Conservation (phyloP, 106 monocot species). For the Dendrobium officinale region DNA sequence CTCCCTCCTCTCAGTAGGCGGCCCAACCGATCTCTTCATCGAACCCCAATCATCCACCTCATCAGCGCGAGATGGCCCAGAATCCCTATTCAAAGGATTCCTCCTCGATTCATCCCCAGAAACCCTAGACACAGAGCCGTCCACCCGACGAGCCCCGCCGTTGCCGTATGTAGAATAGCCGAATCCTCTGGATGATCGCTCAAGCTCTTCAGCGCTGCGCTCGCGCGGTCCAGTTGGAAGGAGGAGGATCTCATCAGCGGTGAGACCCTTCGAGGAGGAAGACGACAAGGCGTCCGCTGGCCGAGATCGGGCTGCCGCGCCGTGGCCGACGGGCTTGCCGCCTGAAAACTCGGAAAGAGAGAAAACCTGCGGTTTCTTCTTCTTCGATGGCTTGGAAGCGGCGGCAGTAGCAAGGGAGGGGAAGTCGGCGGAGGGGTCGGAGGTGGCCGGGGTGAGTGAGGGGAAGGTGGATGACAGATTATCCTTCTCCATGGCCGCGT, state of each 20-base stretch:
- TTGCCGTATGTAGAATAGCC: conserved; percentile 29
- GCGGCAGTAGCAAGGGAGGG: conserved; percentile 71
- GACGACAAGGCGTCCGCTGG: neutral
- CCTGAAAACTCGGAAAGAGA: conserved; percentile 69
- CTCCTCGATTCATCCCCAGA: conserved; percentile 41
- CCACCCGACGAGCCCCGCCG: conserved; percentile 11
- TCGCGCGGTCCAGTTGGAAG: conserved; percentile 91
- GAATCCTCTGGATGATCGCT: conserved; percentile 49
- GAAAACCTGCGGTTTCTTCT: conserved; percentile 60
- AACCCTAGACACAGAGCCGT: conserved; percentile 19
- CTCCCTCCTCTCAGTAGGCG: conserved; percentile 31
- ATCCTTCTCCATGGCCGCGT: conserved; percentile 16
- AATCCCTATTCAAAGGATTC: conserved; percentile 24
- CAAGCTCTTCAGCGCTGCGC: conserved; percentile 79
- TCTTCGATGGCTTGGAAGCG: conserved; percentile 41
- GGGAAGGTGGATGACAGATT: conserved; percentile 10
- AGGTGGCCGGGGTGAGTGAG: neutral
- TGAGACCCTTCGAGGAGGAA: conserved; percentile 24
- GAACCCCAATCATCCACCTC: conserved; percentile 83
- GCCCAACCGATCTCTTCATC: conserved; percentile 35
- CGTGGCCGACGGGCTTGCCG: conserved; percentile 22
- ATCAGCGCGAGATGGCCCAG: conserved; percentile 68
- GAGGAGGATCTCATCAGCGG: conserved; percentile 27
- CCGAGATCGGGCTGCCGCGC: conserved; percentile 15
- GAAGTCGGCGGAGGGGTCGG: conserved; percentile 43